These are phyloP conservation scores for Priceomyces medius DNA, from an alignment of 805 yeast genomes.

Conservation along the genomic window DNA sequence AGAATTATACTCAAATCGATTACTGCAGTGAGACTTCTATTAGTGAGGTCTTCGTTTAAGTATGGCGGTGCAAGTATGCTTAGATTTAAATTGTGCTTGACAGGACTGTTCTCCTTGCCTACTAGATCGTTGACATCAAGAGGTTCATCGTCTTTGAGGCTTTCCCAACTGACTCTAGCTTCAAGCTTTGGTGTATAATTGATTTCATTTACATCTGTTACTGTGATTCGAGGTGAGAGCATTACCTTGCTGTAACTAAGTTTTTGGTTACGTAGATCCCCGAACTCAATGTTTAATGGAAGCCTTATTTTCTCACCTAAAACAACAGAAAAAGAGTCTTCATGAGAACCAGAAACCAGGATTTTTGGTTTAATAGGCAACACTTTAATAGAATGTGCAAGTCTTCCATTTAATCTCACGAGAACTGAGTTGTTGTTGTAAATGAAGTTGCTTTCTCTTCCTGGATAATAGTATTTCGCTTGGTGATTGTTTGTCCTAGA, in stretches of 20 bases:
- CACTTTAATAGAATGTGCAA: constrained; percentile 13
- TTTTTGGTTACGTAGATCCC: constrained; percentile 11
- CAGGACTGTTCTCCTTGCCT: background rate
- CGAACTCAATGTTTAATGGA: constrained; percentile 19
- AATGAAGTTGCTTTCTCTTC: background rate
- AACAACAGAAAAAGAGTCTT: constrained; percentile 15
- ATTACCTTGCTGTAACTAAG: constrained; percentile 19
- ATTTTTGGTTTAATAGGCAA: constrained; percentile 28
- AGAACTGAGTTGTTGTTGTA: background rate
- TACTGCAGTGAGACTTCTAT: constrained; percentile 8
- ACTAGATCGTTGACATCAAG: constrained; percentile 19
- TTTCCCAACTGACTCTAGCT: constrained; percentile 32
- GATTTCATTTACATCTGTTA: constrained; percentile 12
- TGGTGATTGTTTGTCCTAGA: background rate
- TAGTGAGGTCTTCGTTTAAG: constrained; percentile 10
- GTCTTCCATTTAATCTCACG: constrained; percentile 4
- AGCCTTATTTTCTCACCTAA: constrained; percentile 31
- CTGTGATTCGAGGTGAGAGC: constrained; percentile 20
- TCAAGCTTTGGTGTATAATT: constrained; percentile 19
- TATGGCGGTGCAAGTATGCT: constrained; percentile 21
- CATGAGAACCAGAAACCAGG: constrained; percentile 5
- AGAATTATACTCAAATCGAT: constrained; percentile 27
- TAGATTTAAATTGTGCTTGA: constrained; percentile 17
- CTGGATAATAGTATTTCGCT: background rate
- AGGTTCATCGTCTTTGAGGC: constrained; percentile 40